Base-by-base conservation (phyloP, 768 basidiomycete species). In the Leccinellum albellum region DNA sequence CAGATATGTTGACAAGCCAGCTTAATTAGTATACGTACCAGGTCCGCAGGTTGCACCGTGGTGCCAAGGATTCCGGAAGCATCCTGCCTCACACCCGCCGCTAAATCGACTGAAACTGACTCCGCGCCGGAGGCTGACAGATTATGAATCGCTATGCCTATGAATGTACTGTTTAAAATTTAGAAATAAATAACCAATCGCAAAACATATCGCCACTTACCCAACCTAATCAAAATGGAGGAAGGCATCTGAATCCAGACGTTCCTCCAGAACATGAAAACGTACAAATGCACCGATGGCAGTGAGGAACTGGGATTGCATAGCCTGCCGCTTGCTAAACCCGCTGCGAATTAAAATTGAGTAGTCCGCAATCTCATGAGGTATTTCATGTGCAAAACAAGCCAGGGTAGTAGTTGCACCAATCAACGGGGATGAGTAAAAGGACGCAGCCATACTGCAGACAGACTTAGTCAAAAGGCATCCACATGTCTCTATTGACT, bases 301-400 rank as follows among this genome's bases (percentile, higher is more conserved):
- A 32, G 94, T 96, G 56, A 94, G 68, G 73, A 94, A 95, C 68
- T 96, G 94, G 31, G 89, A 91, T 65, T 88, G 87, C 93, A 96
- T 94, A 3, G 94, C 94, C 70, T 95, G 91, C 63, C 75, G 78
- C 73, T 96, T 96, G 26, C 87, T 90, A 70, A 95, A 94, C 4
- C 94, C 93, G 64, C 89, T 91, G 42, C 89, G 86, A 49, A 94
- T 83, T 33, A 94, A 77, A 62, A 95, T 94, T n/a, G 91, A 93
- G 67, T 94, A 95, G 70, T 95, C 94, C n/a, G 93, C 94, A 60
- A 96, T 95, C 78, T 96, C 92, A 66, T 96, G 93, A 17, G 94
- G 94, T 53, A 96, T 95, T 73, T 96, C 93, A 70, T 96, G 92
- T 2, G 91, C 91, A 67, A 95, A 96, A 68, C 93, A 95, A 24